These are phyloP conservation scores for Aphanoascus verrucosus DNA, from an alignment of 2,329 filamentous ascomycete genomes.

Conservation along the genomic window DNA sequence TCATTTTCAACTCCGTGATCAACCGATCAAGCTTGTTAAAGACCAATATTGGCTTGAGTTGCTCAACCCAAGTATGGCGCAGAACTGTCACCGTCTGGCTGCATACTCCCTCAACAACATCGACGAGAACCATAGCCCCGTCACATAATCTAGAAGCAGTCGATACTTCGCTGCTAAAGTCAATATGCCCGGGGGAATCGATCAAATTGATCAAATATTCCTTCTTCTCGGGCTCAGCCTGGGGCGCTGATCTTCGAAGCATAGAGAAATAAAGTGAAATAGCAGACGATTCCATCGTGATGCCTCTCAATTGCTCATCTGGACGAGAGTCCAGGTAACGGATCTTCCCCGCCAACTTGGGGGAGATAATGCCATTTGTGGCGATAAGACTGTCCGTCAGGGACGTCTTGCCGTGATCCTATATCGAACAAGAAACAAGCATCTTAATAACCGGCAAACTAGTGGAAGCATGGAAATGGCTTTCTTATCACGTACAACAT, in stretches of 20 bases:
- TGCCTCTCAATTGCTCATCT: constrained; percentile 89
- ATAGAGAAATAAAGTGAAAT: constrained; percentile 96
- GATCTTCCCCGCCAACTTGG: constrained; percentile 94
- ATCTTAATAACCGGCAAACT: constrained; percentile 7
- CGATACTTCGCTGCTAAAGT: constrained; percentile 96
- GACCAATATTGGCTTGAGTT: constrained; percentile 84
- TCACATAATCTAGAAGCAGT: constrained; percentile 91
- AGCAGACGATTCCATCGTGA: constrained; percentile 99
- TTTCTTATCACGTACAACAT: constrained; percentile 53
- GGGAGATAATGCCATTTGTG: constrained; percentile 98
- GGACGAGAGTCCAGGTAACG: constrained; percentile 92
- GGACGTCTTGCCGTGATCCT: constrained; percentile 97
- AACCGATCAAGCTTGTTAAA: constrained; percentile 98
- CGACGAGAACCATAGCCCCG: constrained; percentile 85
- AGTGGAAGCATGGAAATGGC: not conserved
- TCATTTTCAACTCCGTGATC: constrained; percentile 90
- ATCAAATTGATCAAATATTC: constrained; percentile 97
- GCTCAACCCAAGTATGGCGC: constrained; percentile 89
- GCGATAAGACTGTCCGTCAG: constrained; percentile 91
- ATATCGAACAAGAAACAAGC: constrained; percentile 15
- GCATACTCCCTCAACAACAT: constrained; percentile 95
- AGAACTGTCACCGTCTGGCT: constrained; percentile 97
- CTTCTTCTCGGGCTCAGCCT: constrained; percentile 59
- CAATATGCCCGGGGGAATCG: constrained; percentile 94
- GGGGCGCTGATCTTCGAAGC: constrained; percentile 60